Conservation (phyloP, 768 basidiomycete genomes). For the Tulasnella sp. region DNA sequence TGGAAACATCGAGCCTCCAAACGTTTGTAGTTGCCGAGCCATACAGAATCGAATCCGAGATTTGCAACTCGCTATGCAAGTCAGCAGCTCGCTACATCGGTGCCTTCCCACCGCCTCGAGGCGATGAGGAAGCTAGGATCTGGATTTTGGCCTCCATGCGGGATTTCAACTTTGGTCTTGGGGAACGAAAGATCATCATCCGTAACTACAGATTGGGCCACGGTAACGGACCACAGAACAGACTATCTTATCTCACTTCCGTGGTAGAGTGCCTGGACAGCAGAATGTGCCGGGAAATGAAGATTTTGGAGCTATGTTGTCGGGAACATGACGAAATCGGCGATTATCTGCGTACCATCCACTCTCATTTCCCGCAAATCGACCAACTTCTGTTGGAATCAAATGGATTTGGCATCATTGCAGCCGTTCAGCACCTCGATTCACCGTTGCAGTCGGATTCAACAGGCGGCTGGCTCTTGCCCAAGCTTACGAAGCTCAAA, state of each 20-base stretch:
- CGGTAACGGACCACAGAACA: neutral
- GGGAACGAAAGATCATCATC: neutral
- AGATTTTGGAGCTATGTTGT: neutral
- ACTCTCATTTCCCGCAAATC: neutral
- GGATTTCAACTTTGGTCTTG: neutral
- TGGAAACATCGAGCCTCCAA: neutral
- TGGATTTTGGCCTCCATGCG: neutral
- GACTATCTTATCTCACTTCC: neutral
- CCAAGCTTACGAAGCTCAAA: neutral
- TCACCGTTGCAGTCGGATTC: neutral
- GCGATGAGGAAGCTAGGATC: neutral
- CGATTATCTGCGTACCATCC: neutral
- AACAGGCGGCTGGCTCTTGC: neutral
- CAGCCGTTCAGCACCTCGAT: neutral
- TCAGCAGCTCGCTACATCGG: neutral
- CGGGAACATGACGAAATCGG: neutral
- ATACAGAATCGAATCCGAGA: neutral
- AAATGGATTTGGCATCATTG: neutral
- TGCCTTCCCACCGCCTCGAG: neutral
- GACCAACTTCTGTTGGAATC: neutral
- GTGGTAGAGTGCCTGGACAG: neutral
- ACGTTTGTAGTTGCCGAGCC: neutral
- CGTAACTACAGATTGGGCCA: neutral
- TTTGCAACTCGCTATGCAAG: neutral
- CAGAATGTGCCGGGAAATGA: neutral